phyloP scores from a whole-genome alignment of 805 yeast species.

The Scheffersomyces ergatensis region DNA sequence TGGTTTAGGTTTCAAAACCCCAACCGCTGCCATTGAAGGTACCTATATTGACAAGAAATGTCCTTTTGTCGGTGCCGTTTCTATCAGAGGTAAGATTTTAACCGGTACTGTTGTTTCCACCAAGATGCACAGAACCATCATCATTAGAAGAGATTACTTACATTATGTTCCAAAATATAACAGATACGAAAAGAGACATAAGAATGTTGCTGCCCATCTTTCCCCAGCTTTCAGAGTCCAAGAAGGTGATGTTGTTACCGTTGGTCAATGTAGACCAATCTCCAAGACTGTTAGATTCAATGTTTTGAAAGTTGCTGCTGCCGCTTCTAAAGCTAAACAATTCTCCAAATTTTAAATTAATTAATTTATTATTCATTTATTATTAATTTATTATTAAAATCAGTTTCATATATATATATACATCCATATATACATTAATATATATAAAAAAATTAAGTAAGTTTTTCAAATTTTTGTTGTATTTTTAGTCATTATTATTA shows the following conservation, averaged over 20 bases:
- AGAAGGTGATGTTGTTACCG: slow-evolving; percentile 98
- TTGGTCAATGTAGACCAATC: slow-evolving; percentile 99
- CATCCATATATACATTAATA: slow-evolving; percentile 10
- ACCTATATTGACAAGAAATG: slow-evolving; percentile 99
- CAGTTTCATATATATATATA: slow-evolving; percentile 3
- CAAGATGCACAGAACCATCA: slow-evolving; percentile 99
- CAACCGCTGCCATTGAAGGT: slow-evolving; percentile 97
- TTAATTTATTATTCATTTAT: not conserved
- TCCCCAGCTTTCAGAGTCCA: slow-evolving; percentile 99
- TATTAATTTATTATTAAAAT: slow-evolving; percentile 5
- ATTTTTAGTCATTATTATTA: too few species aligned
- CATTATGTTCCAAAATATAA: slow-evolving; percentile 99
- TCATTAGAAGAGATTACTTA: slow-evolving; percentile 99
- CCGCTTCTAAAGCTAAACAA: slow-evolving; percentile 88
- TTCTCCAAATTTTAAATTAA: slow-evolving; percentile 86
- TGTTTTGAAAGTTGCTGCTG: slow-evolving; percentile 92
- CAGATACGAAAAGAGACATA: slow-evolving; percentile 99
- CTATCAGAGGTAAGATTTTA: slow-evolving; percentile 99
- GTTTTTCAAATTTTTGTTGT: too few species aligned
- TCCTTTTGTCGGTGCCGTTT: slow-evolving; percentile 95
- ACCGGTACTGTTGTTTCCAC: slow-evolving; percentile 99
- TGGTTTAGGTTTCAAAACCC: slow-evolving; percentile 99
- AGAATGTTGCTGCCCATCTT: slow-evolving; percentile 99
- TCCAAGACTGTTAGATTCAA: slow-evolving; percentile 99
- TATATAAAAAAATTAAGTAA: slow-evolving; percentile 10